These are phyloP conservation scores for Microdochium bolleyi DNA, from an alignment of 2,329 filamentous ascomycete genomes.

Conservation along the genomic window DNA sequence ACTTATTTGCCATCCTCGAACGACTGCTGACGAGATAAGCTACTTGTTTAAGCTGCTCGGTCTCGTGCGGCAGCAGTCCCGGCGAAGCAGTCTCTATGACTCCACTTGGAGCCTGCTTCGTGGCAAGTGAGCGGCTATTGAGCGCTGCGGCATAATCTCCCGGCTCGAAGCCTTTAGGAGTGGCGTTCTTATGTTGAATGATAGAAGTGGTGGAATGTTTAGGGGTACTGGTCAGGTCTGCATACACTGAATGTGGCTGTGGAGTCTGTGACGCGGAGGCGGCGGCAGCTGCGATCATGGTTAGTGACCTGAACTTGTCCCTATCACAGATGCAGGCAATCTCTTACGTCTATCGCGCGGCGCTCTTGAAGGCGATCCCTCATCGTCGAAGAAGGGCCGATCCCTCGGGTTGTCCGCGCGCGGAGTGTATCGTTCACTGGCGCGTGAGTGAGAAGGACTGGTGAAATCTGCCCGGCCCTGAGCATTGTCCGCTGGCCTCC, in stretches of 20 bases:
- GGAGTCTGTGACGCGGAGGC: not conserved
- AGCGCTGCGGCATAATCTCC: too few species aligned
- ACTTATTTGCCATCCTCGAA: not conserved
- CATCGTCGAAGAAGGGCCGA: not conserved
- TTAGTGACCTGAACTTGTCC: not conserved
- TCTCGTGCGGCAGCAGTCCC: slow-evolving; percentile 26
- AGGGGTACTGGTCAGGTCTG: too few species aligned
- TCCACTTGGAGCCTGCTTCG: slow-evolving; percentile 18
- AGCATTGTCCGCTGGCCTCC: slow-evolving; percentile 8
- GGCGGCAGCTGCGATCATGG: not conserved
- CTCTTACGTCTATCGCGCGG: not conserved
- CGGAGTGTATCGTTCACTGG: not conserved
- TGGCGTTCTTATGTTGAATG: too few species aligned
- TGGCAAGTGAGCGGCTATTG: too few species aligned
- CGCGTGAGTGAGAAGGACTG: not conserved
- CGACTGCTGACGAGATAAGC: slow-evolving; percentile 24
- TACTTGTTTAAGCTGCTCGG: slow-evolving; percentile 28
- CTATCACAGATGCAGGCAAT: not conserved
- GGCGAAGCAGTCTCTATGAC: slow-evolving; percentile 4
- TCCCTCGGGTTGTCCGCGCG: not conserved
- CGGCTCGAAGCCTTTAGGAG: too few species aligned
- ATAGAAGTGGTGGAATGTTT: too few species aligned
- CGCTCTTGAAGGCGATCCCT: not conserved
- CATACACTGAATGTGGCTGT: not conserved
- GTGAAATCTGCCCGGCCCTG: not conserved